Base-by-base conservation (phyloP, 2,329 filamentous ascomycete species). In the Xylaria sp. region DNA sequence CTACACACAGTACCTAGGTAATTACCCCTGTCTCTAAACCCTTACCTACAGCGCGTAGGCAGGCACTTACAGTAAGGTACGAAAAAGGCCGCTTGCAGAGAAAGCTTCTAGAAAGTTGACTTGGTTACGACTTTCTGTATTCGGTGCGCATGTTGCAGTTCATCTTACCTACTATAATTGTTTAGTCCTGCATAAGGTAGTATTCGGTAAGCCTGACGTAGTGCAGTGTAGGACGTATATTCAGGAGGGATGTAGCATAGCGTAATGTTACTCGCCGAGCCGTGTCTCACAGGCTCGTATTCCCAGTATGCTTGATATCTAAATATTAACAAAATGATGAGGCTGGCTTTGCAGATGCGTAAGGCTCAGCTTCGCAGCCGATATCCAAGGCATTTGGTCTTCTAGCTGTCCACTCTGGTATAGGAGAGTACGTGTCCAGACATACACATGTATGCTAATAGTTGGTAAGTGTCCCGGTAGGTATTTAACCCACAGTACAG, bases 171-270 rank as follows among this genome's bases (percentile, higher is more conserved):
- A n/a, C 55, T 58, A n/a, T 23, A 28, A 48, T 18, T 66, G 50
- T n/a, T 59, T 41, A 20, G 57, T 59, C 61, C 59, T 64, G 59
- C 68, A 70, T 60, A 57, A 23, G 56, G 68, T 67, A 39, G 64
- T 61, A 67, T 61, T 61, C 64, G 55, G 64, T n/a, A 64, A 55
- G 48, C 44, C 37, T 44, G 32, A 48, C 34, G 41, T 67, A 18
- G 54, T 55, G 58, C 10, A 37, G 3, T 37, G 34, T 69, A 28
- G 25, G 23, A 52, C 50, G 23, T 52, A 52, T 28, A 46, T 13
- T 13, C 18, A 44, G 39, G 8, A 41, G 39, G n/a, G n/a, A n/a
- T 44, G 41, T 46, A 52, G 23, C 28, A 13, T 28, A 51, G 1
- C 23, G 23, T 52, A 50, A 58, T 55, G 41, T 34, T 59, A 59